Base-by-base conservation (phyloP, 129 eudicot species). In the Cynara cardunculus region DNA sequence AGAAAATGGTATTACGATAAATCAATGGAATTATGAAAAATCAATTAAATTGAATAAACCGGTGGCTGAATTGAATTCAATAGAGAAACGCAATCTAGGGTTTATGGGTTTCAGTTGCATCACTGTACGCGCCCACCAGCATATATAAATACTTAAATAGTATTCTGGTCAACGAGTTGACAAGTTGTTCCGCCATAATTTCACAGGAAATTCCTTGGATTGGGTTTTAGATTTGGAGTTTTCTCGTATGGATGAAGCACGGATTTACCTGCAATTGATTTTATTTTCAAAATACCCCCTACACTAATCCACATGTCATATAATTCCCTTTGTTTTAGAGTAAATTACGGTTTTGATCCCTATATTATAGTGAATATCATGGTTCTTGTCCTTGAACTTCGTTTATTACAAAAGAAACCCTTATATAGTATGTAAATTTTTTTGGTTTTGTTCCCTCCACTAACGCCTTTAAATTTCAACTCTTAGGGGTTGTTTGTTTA, bases 61-160 rank as follows among this genome's bases (percentile, higher is more conserved):
- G 35, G 69, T 74, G 83, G 83, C 72, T 64, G 13, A 32, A 71
- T 71, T 78, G 82, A 78, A 41, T 32, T 21, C 61, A 34, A n/a
- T 28, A 19, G 44, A 53, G 49, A 53, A 67, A 76, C 18, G 19
- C 65, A 78, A 66, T 25, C 13, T 80, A 80, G 83, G 83, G 83
- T 80, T 80, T 80, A 80, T 71, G 21, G 53, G 56, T 65, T 44
- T 46, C 37, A n/a, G 31, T 27, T 62, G 5, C 59, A 78, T 78
- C 24, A 68, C 22, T 69, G 61, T 9, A 16, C 1, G 74, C 46
- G 74, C 74, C 74, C 49, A 77, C 34, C 31, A 25, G 25, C 44
- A 16, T 70, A 31, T 79, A 21, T 49, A 7, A 34, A 11, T 1
- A 3, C 31, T 28, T 28, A 3, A 46, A n/a, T n/a, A 18, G 37